Evolutionary conservation across 306 rosid genomes (phyloP).

Genomic region (Adenanthera pavonina): DNA sequence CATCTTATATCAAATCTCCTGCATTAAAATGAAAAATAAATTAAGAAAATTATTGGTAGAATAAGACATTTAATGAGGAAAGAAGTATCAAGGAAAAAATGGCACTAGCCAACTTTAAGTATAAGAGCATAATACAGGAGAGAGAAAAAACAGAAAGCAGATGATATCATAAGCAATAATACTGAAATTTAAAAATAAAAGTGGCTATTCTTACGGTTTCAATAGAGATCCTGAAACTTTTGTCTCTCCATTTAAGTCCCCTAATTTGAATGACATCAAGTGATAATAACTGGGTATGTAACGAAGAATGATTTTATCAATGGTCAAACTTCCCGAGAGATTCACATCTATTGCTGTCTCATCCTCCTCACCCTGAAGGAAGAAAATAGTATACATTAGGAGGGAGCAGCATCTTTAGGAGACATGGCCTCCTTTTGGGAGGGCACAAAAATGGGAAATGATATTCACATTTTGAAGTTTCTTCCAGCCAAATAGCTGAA

Average conservation of each 20-base stretch:
- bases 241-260: conserved; percentile 80
- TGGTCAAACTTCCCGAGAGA: conserved; percentile 80
- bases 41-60: conserved; percentile 20
- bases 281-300: conserved; percentile 75
- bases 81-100: conserved; percentile 4
- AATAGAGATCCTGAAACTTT: conserved; percentile 83
- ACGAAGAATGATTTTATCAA: conserved; percentile 77
- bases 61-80: conserved; percentile 21
- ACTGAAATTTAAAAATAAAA: conserved; percentile 20
- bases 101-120: conserved; percentile 37
- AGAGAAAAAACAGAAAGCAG: conserved; percentile 26
- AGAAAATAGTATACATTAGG: conserved; percentile 36
- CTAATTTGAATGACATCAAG: conserved; percentile 71
- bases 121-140: conserved; percentile 26
- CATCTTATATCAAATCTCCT: conserved; percentile 89
- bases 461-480: conserved; percentile 31
- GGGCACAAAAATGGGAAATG: conserved; percentile 3
- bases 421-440: not conserved
- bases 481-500: conserved; percentile 28
- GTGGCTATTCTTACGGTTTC: conserved; percentile 76
- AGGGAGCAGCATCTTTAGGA: conserved; percentile 11
- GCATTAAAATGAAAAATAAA: conserved; percentile 28
- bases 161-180: conserved; percentile 36
- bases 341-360: conserved; percentile 86
- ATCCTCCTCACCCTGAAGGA: conserved; percentile 85